Conservation (phyloP, 345 rosid species). For the Citrus maxima region DNA sequence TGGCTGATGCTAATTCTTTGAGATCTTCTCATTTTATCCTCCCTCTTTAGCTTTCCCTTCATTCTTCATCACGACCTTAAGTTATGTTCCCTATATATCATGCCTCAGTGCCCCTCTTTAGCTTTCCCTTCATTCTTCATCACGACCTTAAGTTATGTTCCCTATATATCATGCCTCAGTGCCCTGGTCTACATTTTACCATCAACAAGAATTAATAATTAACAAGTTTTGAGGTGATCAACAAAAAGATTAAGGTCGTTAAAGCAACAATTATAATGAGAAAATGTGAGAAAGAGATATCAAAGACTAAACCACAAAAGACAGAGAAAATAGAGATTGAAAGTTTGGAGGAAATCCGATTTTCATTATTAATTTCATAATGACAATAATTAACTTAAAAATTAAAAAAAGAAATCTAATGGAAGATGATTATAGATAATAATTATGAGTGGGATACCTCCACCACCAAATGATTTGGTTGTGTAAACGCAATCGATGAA, state of each 20-base stretch:
- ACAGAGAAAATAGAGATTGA: neutral
- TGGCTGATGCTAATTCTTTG: too few species aligned
- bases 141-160: too few species aligned
- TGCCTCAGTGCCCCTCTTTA: too few species aligned
- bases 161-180: too few species aligned
- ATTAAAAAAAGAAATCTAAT: neutral
- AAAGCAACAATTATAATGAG: constrained; percentile 1
- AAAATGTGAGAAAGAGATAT: neutral
- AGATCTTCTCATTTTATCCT: too few species aligned
- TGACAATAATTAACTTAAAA: neutral
- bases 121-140: too few species aligned
- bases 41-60: too few species aligned
- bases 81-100: too few species aligned
- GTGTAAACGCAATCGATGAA: constrained; percentile 6
- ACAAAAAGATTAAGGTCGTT: constrained; percentile 7
- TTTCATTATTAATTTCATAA: neutral
- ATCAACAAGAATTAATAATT: neutral
- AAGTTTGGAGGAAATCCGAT: constrained; percentile 1
- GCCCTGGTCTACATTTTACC: too few species aligned
- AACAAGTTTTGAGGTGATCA: neutral
- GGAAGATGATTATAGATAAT: neutral
- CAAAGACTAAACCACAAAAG: constrained; percentile 5
- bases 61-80: too few species aligned
- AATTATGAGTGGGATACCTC: neutral
- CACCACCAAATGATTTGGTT: constrained; percentile 30